These are phyloP conservation scores for Fusarium sp. DNA, from an alignment of 2,329 filamentous ascomycete genomes.

Conservation along the genomic window DNA sequence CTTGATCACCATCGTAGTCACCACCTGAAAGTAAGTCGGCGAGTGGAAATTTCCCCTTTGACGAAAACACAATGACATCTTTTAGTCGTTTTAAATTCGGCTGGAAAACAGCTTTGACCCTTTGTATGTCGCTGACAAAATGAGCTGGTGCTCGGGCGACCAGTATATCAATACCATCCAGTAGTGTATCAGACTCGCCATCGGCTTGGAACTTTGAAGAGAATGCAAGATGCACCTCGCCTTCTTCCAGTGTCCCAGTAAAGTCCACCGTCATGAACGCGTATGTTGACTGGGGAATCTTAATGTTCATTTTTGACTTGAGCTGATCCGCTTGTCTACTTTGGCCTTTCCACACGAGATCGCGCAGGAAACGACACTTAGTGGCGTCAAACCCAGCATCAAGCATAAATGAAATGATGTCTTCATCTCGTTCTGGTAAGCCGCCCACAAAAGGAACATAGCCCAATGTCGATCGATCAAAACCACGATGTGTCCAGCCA, in stretches of 20 bases:
- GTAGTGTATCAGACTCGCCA: constrained; percentile 64
- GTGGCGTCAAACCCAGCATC: constrained; percentile 70
- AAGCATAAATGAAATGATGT: constrained; percentile 67
- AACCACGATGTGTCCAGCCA: constrained; percentile 64
- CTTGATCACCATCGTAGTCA: constrained; percentile 84
- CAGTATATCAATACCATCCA: constrained; percentile 71
- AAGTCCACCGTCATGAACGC: constrained; percentile 79
- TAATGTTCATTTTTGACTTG: constrained; percentile 69
- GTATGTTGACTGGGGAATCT: constrained; percentile 70
- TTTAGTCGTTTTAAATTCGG: constrained; percentile 74
- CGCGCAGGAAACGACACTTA: constrained; percentile 62
- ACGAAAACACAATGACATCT: constrained; percentile 84
- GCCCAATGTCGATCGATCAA: constrained; percentile 56
- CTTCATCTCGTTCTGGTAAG: constrained; percentile 63
- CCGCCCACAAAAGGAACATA: constrained; percentile 61
- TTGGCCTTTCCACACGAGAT: constrained; percentile 62
- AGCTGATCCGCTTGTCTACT: constrained; percentile 66
- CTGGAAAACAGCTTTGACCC: constrained; percentile 69
- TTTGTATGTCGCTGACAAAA: constrained; percentile 79
- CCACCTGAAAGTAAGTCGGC: constrained; percentile 81
- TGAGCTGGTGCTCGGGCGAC: constrained; percentile 78
- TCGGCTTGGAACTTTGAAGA: constrained; percentile 72
- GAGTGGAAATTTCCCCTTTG: constrained; percentile 70
- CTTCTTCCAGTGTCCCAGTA: constrained; percentile 67
- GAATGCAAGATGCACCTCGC: constrained; percentile 77